Base-by-base conservation (phyloP, 495 filamentous ascomycete species). In the Penicillium coffeae region DNA sequence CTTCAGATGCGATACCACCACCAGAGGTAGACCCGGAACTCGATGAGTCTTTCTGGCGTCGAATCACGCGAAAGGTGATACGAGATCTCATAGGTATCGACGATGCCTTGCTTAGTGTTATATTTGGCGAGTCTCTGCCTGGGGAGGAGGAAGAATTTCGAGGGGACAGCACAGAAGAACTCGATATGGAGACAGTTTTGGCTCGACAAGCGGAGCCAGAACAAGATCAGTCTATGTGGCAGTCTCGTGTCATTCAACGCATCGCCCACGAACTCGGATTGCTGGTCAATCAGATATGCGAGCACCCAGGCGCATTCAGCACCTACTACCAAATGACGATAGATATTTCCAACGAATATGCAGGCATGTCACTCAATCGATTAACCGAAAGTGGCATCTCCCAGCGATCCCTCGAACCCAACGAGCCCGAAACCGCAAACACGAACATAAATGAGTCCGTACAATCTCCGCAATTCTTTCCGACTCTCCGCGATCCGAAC, bases 51-150 rank as follows among this genome's bases (percentile, higher is more conserved):
- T 77, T 94, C 48, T 91, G 87, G 89, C 81, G 81, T 44, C 79
- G 84, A 3, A 81, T 96, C 37, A 95, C 92, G 3, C 81, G 88
- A 42, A 85, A 85, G 57, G 85, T 96, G 14, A 90, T 98, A 38
- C 79, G 81, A 18, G 90, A 95, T 63, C 67, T 98, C 35, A 85
- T 98, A 61, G 90, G 94, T 2, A 89, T 97, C 42, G 90, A 97
- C 52, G 90, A 96, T 50, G 76, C 78, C 30, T 69, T 92, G 22
- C 79, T 97, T 5, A 86, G 85, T 2, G 81, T 96, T 19, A 81
- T 97, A 4, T 89, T 96, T 48, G 93, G 93, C 2, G 93, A 96
- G 68, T 73, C 79, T 9, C 68, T 97, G 21, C 83, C 86, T 22
- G 30, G 36, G 27, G 60, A 60, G 15, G 54, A 36, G 38, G 46